These are phyloP conservation scores for Heterococcus sp. DNA, from an alignment of 108 stramenopile genomes.

Conservation along the genomic window DNA sequence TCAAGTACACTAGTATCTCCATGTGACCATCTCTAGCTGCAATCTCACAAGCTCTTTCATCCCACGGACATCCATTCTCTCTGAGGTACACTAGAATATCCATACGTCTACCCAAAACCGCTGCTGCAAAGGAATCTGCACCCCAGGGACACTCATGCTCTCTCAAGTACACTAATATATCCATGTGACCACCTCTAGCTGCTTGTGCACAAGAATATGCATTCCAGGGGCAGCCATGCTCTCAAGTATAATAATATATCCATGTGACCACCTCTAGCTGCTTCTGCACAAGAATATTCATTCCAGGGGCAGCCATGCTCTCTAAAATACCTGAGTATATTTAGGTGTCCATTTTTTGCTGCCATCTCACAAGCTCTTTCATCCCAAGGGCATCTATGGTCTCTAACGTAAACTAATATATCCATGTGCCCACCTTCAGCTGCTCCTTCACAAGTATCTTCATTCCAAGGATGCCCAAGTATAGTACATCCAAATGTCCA, in stretches of 20 bases:
- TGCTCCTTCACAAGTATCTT: background rate
- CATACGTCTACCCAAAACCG: background rate
- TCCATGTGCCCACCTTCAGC: background rate
- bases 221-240: too few relatives aligned
- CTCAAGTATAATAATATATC: too few relatives aligned
- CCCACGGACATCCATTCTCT: too few relatives aligned
- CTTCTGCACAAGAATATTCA: background rate
- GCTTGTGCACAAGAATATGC: too few relatives aligned
- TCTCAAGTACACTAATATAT: too few relatives aligned
- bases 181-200: constrained; percentile 4
- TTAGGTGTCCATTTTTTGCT: too few relatives aligned
- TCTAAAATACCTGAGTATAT: background rate
- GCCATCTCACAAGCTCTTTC: too few relatives aligned
- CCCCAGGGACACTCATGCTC: constrained; percentile 12
- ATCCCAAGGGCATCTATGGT: too few relatives aligned
- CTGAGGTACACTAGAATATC: too few relatives aligned
- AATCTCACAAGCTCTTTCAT: too few relatives aligned
- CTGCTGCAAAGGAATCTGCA: background rate
- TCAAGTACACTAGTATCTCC: background rate
- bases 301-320: constrained; percentile 10
- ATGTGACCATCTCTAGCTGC: too few relatives aligned
- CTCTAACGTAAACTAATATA: too few relatives aligned
- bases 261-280: background rate
- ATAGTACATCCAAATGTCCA: constrained; percentile 1
- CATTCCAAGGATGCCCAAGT: constrained; percentile 5